phyloP scores from a whole-genome alignment of 1,284 basidiomycete species.

The Boletus semigastroideus region DNA sequence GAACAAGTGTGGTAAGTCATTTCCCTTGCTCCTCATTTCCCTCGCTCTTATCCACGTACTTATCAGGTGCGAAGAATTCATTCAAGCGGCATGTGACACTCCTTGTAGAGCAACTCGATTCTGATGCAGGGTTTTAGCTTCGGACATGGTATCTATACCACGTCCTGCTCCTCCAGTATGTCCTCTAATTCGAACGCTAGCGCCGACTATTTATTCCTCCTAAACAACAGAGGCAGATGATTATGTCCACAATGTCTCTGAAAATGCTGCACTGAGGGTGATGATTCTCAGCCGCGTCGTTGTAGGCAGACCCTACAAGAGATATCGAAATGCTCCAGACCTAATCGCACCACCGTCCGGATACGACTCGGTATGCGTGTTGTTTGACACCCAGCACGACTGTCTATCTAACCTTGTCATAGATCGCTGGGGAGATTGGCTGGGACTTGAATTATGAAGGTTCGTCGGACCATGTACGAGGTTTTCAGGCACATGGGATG shows the following conservation, averaged over 20 bases:
- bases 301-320: constrained; percentile 52
- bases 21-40: background rate
- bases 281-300: constrained; percentile 59
- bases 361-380: constrained; percentile 51
- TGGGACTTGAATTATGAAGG: constrained; percentile 55
- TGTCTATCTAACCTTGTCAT: background rate
- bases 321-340: constrained; percentile 44
- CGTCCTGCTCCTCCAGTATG: constrained; percentile 59
- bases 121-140: constrained; percentile 40
- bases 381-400: background rate
- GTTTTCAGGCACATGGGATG: background rate
- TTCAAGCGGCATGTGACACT: constrained; percentile 43
- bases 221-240: constrained; percentile 55
- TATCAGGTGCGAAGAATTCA: constrained; percentile 50
- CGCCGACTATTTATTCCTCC: constrained; percentile 1
- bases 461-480: constrained; percentile 11
- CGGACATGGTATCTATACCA: constrained; percentile 61
- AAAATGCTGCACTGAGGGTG: constrained; percentile 41
- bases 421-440: constrained; percentile 50
- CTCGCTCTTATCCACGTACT: constrained; percentile 4
- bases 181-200: constrained; percentile 6
- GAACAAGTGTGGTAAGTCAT: constrained; percentile 47
- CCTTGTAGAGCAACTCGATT: background rate
- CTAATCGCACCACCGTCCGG: constrained; percentile 50
- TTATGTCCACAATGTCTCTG: constrained; percentile 44